Conservation (phyloP, 352 stramenopile species). For the Bremia lactucae region DNA sequence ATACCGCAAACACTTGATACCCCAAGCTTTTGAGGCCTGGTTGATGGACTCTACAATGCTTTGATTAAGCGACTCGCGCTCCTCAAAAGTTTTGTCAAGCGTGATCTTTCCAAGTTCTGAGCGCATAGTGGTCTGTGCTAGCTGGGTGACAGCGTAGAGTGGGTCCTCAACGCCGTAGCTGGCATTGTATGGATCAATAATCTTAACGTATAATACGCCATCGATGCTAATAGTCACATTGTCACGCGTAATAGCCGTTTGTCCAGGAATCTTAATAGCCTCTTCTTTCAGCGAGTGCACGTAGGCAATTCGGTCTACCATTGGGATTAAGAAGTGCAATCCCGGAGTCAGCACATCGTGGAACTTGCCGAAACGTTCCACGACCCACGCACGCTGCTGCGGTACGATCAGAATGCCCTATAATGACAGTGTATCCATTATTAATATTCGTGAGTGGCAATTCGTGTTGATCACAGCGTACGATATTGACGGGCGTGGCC, state of each 20-base stretch:
- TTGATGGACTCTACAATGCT: constrained; percentile 89
- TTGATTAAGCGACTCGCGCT: constrained; percentile 87
- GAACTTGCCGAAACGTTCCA: constrained; percentile 89
- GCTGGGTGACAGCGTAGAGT: constrained; percentile 84
- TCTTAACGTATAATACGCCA: constrained; percentile 88
- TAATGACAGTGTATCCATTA: constrained; percentile 1
- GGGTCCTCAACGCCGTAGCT: constrained; percentile 85
- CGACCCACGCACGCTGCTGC: constrained; percentile 84
- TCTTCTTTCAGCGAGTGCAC: constrained; percentile 89
- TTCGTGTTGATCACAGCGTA: too few species aligned
- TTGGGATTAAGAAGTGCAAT: constrained; percentile 84
- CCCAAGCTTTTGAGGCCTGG: constrained; percentile 83
- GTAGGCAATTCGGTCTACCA: constrained; percentile 86
- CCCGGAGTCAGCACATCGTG: constrained; percentile 77
- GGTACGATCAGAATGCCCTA: constrained; percentile 80
- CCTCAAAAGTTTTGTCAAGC: constrained; percentile 89
- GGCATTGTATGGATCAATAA: constrained; percentile 82
- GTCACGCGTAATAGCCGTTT: constrained; percentile 86
- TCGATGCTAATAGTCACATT: constrained; percentile 90
- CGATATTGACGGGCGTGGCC: constrained; percentile 42
- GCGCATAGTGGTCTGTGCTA: constrained; percentile 87
- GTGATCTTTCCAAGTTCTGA: constrained; percentile 89
- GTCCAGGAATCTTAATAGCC: constrained; percentile 84
- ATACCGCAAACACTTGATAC: constrained; percentile 86
- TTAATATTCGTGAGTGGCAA: not conserved